These are phyloP conservation scores for Saturnispora serradocipensis DNA, from an alignment of 805 yeast genomes.

Conservation along the genomic window DNA sequence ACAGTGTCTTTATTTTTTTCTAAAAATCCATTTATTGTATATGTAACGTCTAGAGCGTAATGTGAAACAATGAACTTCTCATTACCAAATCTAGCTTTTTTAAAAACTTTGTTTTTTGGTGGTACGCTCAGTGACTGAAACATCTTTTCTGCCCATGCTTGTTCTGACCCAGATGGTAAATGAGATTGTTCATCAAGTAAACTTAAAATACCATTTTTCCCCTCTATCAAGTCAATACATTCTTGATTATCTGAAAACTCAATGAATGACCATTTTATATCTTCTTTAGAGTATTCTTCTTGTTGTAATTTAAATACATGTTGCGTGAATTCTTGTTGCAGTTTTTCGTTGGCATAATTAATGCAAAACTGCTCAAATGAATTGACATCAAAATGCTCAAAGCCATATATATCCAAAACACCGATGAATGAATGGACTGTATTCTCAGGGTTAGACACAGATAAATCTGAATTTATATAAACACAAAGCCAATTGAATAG, in stretches of 20 bases:
- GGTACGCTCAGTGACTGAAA: conserved; percentile 75
- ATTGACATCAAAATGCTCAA: conserved; percentile 88
- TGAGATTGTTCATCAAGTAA: conserved; percentile 92
- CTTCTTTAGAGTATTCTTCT: conserved; percentile 85
- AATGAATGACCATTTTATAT: conserved; percentile 93
- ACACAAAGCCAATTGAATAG: conserved; percentile 92
- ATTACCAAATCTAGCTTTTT: conserved; percentile 90
- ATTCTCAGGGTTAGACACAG: conserved; percentile 55
- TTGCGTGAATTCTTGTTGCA: conserved; percentile 95
- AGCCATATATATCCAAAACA: conserved; percentile 94
- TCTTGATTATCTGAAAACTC: conserved; percentile 96
- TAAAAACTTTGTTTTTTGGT: conserved; percentile 71
- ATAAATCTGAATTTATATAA: conserved; percentile 70
- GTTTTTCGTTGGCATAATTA: conserved; percentile 92
- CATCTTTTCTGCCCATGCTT: conserved; percentile 85
- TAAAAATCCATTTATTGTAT: conserved; percentile 87
- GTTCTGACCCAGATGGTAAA: conserved; percentile 87
- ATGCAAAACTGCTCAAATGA: conserved; percentile 97
- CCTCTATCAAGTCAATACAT: conserved; percentile 85
- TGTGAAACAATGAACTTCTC: conserved; percentile 83
- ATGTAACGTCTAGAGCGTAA: conserved; percentile 88
- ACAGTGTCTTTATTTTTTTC: conserved; percentile 97
- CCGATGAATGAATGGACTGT: conserved; percentile 74
- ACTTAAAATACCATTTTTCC: conserved; percentile 75
- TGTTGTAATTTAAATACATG: conserved; percentile 96